Conservation (phyloP, 176 grass and related monocot genomes). For the Cymbopogon citratus region DNA sequence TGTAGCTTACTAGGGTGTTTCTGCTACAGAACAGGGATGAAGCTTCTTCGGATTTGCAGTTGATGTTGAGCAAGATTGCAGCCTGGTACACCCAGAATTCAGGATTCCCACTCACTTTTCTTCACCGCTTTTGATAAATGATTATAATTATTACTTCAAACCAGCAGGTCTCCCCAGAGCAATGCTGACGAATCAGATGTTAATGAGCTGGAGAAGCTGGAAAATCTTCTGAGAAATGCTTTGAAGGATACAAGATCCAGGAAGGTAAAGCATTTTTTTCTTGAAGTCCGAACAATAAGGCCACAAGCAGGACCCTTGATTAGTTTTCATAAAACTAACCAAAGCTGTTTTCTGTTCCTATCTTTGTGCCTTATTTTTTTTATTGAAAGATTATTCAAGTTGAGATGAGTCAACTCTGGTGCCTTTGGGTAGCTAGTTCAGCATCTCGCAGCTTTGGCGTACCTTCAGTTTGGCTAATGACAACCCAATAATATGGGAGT, state of each 20-base stretch:
- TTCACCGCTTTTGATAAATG: neutral
- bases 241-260: neutral
- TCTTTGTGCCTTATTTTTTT: neutral
- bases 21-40: neutral
- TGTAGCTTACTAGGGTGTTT: neutral
- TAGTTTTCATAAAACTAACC: neutral
- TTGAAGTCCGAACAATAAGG: neutral
- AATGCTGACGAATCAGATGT: neutral
- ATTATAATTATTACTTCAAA: neutral
- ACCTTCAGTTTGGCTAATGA: neutral
- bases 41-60: neutral
- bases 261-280: neutral
- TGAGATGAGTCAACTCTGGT: neutral
- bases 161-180: neutral
- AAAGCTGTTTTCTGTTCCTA: neutral
- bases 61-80: neutral
- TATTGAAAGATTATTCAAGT: no score
- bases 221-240: constrained; percentile 7
- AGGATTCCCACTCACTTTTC: neutral
- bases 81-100: neutral
- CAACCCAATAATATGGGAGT: neutral
- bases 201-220: neutral
- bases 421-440: neutral
- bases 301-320: neutral
- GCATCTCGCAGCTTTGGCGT: neutral